A percentile compares a stretch with the other conserved stretches of the same genome.
These are phyloP conservation scores for Suillus subalutaceus DNA, from an alignment of 768 basidiomycete species.

Conservation along the genomic window DNA sequence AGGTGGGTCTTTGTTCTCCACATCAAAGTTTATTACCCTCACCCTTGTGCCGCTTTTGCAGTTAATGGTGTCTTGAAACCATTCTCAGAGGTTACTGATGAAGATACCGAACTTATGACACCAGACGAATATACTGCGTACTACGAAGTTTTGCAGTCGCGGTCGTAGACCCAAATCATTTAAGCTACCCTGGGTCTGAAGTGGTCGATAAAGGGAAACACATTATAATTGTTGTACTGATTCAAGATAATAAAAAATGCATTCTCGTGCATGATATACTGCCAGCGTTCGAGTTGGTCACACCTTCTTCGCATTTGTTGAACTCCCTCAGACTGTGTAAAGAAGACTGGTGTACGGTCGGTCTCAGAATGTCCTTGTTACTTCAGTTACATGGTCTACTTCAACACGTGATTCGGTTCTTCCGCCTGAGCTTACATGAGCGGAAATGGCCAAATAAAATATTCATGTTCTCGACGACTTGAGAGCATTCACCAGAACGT, in stretches of 20 bases:
- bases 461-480: no score
- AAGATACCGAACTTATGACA: slow-evolving; percentile 91
- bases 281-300: background rate
- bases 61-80: slow-evolving; percentile 77
- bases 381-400: no score
- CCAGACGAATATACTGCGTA: slow-evolving; percentile 89
- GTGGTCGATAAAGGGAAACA: background rate
- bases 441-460: no score
- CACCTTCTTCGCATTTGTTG: no score
- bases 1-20: slow-evolving; percentile 2
- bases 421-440: no score
- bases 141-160: slow-evolving; percentile 68
- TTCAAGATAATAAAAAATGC: background rate
- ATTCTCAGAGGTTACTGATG: slow-evolving; percentile 85
- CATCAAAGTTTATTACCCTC: background rate
- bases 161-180: slow-evolving; percentile 22
- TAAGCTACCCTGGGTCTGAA: background rate
- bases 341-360: no score
- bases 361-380: no score
- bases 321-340: no score
- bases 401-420: background rate
- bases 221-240: slow-evolving; percentile 2
- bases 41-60: slow-evolving; percentile 28
- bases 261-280: background rate
- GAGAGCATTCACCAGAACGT: background rate